phyloP scores from a whole-genome alignment of 306 rosid species.

The Hippophae rhamnoides region DNA sequence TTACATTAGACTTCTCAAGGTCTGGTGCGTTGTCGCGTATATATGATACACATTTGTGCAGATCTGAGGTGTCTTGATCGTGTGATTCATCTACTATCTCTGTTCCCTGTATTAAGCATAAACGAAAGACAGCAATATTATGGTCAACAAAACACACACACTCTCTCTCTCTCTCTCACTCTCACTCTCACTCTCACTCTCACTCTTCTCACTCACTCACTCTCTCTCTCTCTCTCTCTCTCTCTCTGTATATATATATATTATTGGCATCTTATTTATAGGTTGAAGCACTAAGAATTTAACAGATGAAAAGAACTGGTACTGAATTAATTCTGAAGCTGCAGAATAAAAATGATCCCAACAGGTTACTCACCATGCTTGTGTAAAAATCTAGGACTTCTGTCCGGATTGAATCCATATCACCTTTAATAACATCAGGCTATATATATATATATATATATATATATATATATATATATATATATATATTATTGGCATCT shows the following conservation, averaged over 20 bases:
- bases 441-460: too few relatives aligned
- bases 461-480: too few relatives aligned
- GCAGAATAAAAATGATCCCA: background rate
- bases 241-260: too few relatives aligned
- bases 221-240: too few relatives aligned
- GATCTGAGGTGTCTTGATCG: slow-evolving; percentile 93
- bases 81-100: slow-evolving; percentile 63
- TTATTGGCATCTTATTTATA: too few relatives aligned
- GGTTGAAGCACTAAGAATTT: too few relatives aligned
- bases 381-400: slow-evolving; percentile 70
- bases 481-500: too few relatives aligned
- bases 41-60: slow-evolving; percentile 72
- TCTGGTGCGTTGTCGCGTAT: slow-evolving; percentile 37
- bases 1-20: slow-evolving; percentile 47
- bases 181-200: too few relatives aligned
- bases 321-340: background rate
- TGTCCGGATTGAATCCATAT: slow-evolving; percentile 74
- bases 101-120: slow-evolving; percentile 60
- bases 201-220: too few relatives aligned
- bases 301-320: too few relatives aligned
- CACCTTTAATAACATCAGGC: slow-evolving; percentile 91
- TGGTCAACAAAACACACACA: background rate
- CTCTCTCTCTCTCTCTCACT: too few relatives aligned
- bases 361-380: slow-evolving; percentile 33
- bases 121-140: slow-evolving; percentile 21